A percentile compares a stretch with the other conserved stretches of the same genome.
Conservation (phyloP, 495 filamentous ascomycete genomes). For the Coniosporium apollinis region DNA sequence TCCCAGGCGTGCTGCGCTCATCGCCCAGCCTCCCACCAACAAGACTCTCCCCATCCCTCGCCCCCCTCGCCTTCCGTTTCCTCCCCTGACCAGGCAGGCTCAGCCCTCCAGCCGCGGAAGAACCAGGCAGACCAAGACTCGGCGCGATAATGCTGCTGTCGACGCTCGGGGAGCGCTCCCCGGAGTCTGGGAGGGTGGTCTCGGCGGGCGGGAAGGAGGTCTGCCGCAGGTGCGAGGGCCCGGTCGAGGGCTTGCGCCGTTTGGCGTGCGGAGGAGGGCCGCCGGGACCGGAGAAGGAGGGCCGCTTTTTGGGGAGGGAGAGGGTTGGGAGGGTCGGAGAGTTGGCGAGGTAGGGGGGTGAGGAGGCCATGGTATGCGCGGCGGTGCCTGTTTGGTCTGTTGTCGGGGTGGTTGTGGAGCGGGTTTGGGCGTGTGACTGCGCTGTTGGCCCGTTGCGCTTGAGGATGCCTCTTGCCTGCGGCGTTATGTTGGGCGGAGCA, state of each 20-base stretch:
- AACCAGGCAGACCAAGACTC: too few relatives aligned
- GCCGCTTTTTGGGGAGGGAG: constrained; percentile 41
- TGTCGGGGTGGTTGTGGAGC: not conserved
- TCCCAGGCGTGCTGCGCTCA: constrained; percentile 26
- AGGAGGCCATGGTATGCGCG: constrained; percentile 52
- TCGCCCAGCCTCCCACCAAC: constrained; percentile 27
- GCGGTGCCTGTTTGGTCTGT: not conserved
- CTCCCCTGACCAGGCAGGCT: constrained; percentile 35
- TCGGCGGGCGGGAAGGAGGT: constrained; percentile 73
- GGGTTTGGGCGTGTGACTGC: too few relatives aligned
- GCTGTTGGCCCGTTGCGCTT: too few relatives aligned
- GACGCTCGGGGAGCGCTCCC: constrained; percentile 37
- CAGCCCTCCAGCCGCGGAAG: too few relatives aligned
- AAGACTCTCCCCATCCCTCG: constrained; percentile 23
- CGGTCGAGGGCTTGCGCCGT: constrained; percentile 46
- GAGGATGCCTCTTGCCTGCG: too few relatives aligned
- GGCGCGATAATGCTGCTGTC: constrained; percentile 25
- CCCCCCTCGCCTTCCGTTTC: constrained; percentile 35
- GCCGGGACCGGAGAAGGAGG: constrained; percentile 28
- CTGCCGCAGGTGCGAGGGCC: constrained; percentile 55
- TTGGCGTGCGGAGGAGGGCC: constrained; percentile 27
- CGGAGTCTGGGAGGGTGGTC: constrained; percentile 22
- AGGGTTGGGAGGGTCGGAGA: constrained; percentile 38
- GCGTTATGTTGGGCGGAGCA: too few relatives aligned
- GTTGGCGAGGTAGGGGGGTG: constrained; percentile 32